Evolutionary conservation across 2,329 filamentous ascomycete species (phyloP).

Genomic region (Trichophyton schoenleinii): DNA sequence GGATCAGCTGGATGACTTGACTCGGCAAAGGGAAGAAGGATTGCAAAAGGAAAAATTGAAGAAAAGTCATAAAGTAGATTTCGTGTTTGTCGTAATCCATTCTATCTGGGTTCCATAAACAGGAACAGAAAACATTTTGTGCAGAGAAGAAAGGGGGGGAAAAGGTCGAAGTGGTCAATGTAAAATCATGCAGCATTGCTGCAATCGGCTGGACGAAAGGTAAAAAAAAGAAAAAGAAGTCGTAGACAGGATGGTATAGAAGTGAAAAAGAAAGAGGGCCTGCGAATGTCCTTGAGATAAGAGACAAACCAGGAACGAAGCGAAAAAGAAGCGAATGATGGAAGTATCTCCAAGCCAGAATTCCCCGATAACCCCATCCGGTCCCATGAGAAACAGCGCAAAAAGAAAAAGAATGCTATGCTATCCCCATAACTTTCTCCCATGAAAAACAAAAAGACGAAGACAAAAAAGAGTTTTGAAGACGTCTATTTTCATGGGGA

Average conservation of each 20-base stretch:
- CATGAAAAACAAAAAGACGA: background rate
- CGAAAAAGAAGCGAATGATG: background rate
- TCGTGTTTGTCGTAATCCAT: background rate
- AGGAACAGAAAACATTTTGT: background rate
- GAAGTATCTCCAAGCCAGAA: background rate
- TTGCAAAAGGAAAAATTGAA: background rate
- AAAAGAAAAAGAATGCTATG: background rate
- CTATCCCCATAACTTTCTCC: background rate
- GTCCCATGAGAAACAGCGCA: background rate
- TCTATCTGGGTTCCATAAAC: background rate
- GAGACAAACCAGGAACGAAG: background rate
- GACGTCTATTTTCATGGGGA: background rate
- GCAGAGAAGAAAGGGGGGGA: background rate
- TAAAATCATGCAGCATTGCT: background rate
- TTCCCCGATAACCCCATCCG: background rate
- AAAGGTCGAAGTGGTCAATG: background rate
- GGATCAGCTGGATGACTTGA: slow-evolving; percentile 1
- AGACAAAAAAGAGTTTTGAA: background rate
- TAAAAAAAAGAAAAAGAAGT: background rate
- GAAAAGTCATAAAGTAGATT: background rate
- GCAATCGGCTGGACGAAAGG: background rate
- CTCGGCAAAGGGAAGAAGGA: background rate
- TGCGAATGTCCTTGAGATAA: background rate
- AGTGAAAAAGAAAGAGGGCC: background rate
- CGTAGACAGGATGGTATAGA: background rate